Percentiles rank a stretch among this genome's conserved stretches.
These are phyloP conservation scores for Talaromyces liani DNA, from an alignment of 495 filamentous ascomycete genomes.

Conservation along the genomic window DNA sequence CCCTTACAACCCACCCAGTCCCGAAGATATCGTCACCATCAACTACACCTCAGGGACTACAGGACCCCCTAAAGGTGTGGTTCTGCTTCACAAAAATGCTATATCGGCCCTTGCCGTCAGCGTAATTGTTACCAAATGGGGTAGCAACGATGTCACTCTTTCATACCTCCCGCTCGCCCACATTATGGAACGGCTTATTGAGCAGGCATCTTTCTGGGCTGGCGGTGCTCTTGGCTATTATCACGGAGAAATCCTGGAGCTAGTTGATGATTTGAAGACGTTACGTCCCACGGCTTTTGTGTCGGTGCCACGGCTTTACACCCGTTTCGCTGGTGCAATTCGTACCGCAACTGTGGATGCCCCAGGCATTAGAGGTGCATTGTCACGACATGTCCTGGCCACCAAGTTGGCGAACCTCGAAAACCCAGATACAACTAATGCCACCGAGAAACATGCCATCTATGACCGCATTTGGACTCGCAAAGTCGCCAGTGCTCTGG, in stretches of 20 bases:
- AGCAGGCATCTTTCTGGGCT: conserved; percentile 65
- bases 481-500: conserved; percentile 75
- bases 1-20: conserved; percentile 57
- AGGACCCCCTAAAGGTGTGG: conserved; percentile 87
- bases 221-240: conserved; percentile 85
- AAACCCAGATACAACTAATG: conserved; percentile 55
- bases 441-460: conserved; percentile 73
- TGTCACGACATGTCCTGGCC: conserved; percentile 72
- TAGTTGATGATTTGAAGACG: conserved; percentile 87
- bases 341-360: conserved; percentile 69
- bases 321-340: conserved; percentile 79
- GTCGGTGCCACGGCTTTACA: conserved; percentile 88
- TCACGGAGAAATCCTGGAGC: conserved; percentile 80
- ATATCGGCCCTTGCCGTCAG: conserved; percentile 61
- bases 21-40: conserved; percentile 80
- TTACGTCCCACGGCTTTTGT: conserved; percentile 76
- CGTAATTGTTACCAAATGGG: conserved; percentile 42
- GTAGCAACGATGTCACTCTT: conserved; percentile 50
- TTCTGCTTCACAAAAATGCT: conserved; percentile 75
- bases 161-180: conserved; percentile 95
- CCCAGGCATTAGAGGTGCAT: conserved; percentile 70
- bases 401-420: conserved; percentile 75
- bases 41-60: conserved; percentile 98
- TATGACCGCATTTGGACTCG: conserved; percentile 93
- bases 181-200: conserved; percentile 80